Conservation (phyloP, 352 stramenopile species). For the Pythium brachiatum region DNA sequence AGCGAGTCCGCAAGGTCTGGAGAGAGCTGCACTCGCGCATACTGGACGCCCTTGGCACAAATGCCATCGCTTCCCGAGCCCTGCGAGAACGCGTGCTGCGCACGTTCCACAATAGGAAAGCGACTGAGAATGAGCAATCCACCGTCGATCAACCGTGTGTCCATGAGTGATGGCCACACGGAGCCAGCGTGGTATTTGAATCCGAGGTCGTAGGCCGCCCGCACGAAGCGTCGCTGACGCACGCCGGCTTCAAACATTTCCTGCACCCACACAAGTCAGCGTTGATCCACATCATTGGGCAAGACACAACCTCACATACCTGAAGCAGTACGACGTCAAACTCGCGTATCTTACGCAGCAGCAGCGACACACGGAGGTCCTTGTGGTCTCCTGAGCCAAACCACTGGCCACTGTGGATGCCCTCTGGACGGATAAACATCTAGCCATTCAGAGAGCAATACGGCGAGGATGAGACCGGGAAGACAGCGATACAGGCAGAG, state of each 20-base stretch:
- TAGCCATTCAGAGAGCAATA: slow-evolving; percentile 22
- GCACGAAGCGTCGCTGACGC: slow-evolving; percentile 55
- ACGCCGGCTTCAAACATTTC: slow-evolving; percentile 79
- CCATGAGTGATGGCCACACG: slow-evolving; percentile 54
- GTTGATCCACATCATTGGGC: not conserved
- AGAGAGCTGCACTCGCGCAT: slow-evolving; percentile 73
- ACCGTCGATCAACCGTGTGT: slow-evolving; percentile 64
- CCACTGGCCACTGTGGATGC: slow-evolving; percentile 75
- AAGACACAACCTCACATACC: slow-evolving; percentile 11
- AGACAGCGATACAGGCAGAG: not conserved
- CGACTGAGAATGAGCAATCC: slow-evolving; percentile 81
- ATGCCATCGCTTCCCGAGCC: slow-evolving; percentile 66
- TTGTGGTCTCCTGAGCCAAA: slow-evolving; percentile 73
- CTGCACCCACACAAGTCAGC: slow-evolving; percentile 19
- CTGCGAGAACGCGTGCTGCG: slow-evolving; percentile 52
- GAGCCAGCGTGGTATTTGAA: slow-evolving; percentile 79
- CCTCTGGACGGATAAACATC: slow-evolving; percentile 74
- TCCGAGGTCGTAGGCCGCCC: slow-evolving; percentile 47
- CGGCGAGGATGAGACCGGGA: not conserved
- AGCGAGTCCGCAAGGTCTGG: slow-evolving; percentile 63
- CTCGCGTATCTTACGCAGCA: slow-evolving; percentile 67
- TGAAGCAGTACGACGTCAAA: slow-evolving; percentile 76
- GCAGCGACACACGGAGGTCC: slow-evolving; percentile 57
- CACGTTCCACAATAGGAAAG: slow-evolving; percentile 73
- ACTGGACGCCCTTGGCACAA: slow-evolving; percentile 74